Evolutionary conservation across 164 flowering plant genomes (phyloP).

Genomic region (Umbellularia californica): DNA sequence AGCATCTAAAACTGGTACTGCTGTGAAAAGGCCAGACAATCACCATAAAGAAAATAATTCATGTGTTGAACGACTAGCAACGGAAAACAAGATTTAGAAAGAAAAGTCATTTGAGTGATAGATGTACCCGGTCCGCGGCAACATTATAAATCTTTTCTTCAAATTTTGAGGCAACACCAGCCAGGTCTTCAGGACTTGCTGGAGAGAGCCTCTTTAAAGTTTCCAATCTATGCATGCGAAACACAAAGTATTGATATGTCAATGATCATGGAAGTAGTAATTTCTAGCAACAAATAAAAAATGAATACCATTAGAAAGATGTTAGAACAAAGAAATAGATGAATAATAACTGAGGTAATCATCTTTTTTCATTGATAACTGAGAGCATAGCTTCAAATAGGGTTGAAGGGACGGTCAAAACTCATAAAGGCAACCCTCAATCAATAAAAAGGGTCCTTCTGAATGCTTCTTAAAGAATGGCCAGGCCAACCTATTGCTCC

Average conservation of each 20-base stretch:
- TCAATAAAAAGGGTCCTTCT: too few species aligned
- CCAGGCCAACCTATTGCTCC: too few species aligned
- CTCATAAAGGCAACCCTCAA: neutral
- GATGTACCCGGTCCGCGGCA: slow-evolving; percentile 35
- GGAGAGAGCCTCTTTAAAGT: slow-evolving; percentile 35
- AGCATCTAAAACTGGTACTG: too few species aligned
- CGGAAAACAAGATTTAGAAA: neutral
- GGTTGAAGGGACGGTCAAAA: neutral
- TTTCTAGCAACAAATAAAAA: neutral
- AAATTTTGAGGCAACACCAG: slow-evolving; percentile 42
- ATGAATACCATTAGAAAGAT: neutral
- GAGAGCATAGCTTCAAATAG: neutral
- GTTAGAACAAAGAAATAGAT: neutral
- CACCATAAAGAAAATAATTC: too few species aligned
- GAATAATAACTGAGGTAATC: neutral
- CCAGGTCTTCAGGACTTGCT: slow-evolving; percentile 33
- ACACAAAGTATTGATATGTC: neutral
- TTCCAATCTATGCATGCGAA: slow-evolving; percentile 33
- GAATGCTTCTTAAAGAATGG: too few species aligned
- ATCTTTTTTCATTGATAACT: neutral
- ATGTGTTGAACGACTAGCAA: neutral
- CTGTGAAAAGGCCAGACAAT: too few species aligned
- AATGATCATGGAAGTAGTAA: neutral
- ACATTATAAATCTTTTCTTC: slow-evolving; percentile 39
- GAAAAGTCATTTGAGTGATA: neutral